These are phyloP conservation scores for Apophysomyces elegans DNA, from an alignment of 371 early-diverging fungal species.

Conservation along the genomic window DNA sequence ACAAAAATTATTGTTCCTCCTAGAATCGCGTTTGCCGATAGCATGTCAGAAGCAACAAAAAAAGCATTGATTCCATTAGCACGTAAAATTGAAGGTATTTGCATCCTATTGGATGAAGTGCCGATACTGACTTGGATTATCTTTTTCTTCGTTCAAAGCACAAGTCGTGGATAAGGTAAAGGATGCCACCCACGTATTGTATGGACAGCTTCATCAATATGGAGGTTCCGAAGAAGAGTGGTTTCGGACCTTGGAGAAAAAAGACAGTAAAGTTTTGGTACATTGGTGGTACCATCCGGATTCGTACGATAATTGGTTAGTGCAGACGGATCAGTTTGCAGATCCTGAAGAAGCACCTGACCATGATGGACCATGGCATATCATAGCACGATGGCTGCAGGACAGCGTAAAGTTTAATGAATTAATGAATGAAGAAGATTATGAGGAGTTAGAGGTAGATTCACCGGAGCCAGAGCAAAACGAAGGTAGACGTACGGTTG, in stretches of 20 bases:
- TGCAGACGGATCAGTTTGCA: constrained; percentile 65
- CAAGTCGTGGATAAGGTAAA: constrained; percentile 38
- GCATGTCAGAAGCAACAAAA: constrained; percentile 42
- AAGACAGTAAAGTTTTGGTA: constrained; percentile 66
- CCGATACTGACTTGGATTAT: not conserved
- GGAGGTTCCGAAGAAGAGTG: constrained; percentile 65
- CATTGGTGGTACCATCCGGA: constrained; percentile 88
- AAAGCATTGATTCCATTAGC: constrained; percentile 45
- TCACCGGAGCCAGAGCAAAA: not conserved
- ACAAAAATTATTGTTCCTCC: constrained; percentile 43
- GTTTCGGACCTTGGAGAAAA: constrained; percentile 77
- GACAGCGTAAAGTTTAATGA: constrained; percentile 78
- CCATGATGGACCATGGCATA: constrained; percentile 71
- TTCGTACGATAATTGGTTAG: constrained; percentile 82
- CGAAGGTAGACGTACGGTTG: not conserved
- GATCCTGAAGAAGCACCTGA: constrained; percentile 73
- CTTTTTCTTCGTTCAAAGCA: constrained; percentile 29
- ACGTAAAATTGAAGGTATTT: constrained; percentile 50
- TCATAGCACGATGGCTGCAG: constrained; percentile 74
- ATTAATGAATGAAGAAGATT: constrained; percentile 83
- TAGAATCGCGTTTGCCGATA: constrained; percentile 54
- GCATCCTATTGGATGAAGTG: no score
- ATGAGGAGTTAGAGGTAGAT: constrained; percentile 44
- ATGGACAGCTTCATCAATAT: constrained; percentile 47
- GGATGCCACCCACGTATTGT: constrained; percentile 70